A percentile compares a stretch with the other conserved stretches of the same genome.
These are phyloP conservation scores for Fonsecaea pugnacius DNA, from an alignment of 2,329 filamentous ascomycete species.

Conservation along the genomic window DNA sequence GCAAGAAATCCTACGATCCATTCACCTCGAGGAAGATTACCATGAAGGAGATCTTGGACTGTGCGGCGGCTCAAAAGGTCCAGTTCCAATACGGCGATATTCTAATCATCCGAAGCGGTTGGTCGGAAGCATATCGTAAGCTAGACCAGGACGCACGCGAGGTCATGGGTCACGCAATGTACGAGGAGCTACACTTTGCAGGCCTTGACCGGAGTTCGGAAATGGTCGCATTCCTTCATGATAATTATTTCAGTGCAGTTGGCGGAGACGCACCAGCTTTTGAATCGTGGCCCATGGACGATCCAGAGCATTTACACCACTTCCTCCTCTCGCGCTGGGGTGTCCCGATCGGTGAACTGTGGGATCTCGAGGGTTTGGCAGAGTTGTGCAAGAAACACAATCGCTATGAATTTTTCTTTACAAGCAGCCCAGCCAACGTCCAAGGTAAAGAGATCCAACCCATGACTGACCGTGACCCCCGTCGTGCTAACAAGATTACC, in stretches of 20 bases:
- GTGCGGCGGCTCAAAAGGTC: conserved; percentile 63
- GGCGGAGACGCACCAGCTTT: conserved; percentile 66
- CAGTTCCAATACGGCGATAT: conserved; percentile 56
- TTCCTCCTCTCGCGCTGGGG: conserved; percentile 42
- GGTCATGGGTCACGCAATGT: conserved; percentile 21
- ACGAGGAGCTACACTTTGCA: conserved; percentile 42
- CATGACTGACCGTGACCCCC: no score
- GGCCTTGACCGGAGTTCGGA: conserved; percentile 59
- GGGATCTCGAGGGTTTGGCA: conserved; percentile 43
- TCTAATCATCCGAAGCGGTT: conserved; percentile 67
- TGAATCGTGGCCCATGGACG: conserved; percentile 62
- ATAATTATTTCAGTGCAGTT: conserved; percentile 68
- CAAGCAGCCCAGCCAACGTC: conserved; percentile 43
- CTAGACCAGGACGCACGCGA: conserved; percentile 29
- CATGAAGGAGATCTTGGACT: conserved; percentile 58
- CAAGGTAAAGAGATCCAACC: no score
- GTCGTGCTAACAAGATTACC: no score
- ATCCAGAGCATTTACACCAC: conserved; percentile 38
- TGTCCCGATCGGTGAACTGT: conserved; percentile 44
- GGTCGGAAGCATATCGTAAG: conserved; percentile 53
- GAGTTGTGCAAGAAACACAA: conserved; percentile 40
- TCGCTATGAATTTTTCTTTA: conserved; percentile 44
- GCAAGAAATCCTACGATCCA: conserved; percentile 56
- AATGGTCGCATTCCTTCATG: conserved; percentile 68
- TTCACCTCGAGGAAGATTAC: conserved; percentile 59